phyloP scores from a whole-genome alignment of 1,284 basidiomycete genomes.

The Pseudozyma tsukubaensis region DNA sequence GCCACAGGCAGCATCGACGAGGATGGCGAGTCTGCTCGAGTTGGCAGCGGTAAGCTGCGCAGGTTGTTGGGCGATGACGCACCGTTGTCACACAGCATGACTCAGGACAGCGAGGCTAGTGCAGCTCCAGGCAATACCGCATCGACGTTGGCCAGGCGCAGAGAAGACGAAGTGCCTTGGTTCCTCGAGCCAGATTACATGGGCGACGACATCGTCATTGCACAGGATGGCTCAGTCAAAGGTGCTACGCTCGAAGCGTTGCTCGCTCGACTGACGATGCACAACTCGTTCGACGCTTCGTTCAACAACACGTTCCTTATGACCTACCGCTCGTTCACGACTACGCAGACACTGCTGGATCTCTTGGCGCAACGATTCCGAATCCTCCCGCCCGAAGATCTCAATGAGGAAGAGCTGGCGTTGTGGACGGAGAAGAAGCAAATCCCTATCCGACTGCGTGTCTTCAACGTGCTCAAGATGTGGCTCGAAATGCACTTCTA shows the following conservation, averaged over 20 bases:
- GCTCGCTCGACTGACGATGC: conserved; percentile 88
- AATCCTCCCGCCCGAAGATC: conserved; percentile 79
- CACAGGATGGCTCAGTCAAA: conserved; percentile 77
- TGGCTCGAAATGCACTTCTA: conserved; percentile 70
- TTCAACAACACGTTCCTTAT: conserved; percentile 94
- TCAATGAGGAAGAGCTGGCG: conserved; percentile 77
- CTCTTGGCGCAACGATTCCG: conserved; percentile 86
- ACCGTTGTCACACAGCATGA: conserved; percentile 23
- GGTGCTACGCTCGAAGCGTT: conserved; percentile 88
- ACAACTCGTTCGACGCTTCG: conserved; percentile 76
- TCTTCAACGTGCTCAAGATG: conserved; percentile 70
- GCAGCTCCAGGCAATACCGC: conserved; percentile 14
- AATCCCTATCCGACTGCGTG: conserved; percentile 78
- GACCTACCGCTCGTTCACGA: conserved; percentile 96
- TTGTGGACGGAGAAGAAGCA: conserved; percentile 92
- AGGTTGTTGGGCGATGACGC: conserved; percentile 81
- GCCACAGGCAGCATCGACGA: conserved; percentile 39
- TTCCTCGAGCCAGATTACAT: conserved; percentile 81
- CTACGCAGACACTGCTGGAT: conserved; percentile 84
- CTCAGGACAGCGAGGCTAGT: conserved; percentile 45
- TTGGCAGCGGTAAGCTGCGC: conserved; percentile 64
- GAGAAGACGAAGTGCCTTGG: conserved; percentile 76
- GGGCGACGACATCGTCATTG: conserved; percentile 83
- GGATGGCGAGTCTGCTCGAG: conserved; percentile 30
- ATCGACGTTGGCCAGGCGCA: conserved; percentile 27